These are phyloP conservation scores for Carex arenaria DNA, from an alignment of 202 grass and related monocot species.

Conservation along the genomic window DNA sequence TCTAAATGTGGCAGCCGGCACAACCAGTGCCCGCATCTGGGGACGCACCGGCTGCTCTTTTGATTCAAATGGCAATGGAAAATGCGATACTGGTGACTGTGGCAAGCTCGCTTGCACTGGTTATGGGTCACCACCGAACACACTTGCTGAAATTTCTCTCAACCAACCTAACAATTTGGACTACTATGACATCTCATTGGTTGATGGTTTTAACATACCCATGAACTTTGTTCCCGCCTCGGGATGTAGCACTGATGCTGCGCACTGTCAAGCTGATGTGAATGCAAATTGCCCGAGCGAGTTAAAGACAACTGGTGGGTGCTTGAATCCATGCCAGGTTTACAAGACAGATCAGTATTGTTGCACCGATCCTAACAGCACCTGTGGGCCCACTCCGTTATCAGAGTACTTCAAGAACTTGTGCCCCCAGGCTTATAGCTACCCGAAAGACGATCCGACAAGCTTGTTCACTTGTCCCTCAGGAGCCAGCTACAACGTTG, in stretches of 20 bases:
- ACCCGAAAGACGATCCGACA: conserved; percentile 10
- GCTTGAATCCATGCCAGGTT: conserved; percentile 46
- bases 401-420: conserved; percentile 29
- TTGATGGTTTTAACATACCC: conserved; percentile 47
- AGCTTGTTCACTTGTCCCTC: conserved; percentile 17
- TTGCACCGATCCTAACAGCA: background rate
- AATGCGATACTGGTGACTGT: conserved; percentile 45
- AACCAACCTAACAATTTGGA: background rate
- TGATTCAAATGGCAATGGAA: conserved; percentile 8
- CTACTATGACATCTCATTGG: conserved; percentile 42
- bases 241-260: background rate
- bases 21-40: conserved; percentile 37
- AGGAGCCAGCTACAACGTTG: conserved; percentile 33
- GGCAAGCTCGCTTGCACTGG: conserved; percentile 25
- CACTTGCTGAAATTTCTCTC: conserved; percentile 40
- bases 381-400: background rate
- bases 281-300: background rate
- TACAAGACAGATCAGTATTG: conserved; percentile 40
- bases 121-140: conserved; percentile 34
- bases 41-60: conserved; percentile 43
- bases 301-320: conserved; percentile 25
- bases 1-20: conserved; percentile 1
- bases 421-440: conserved; percentile 37
- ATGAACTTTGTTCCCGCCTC: conserved; percentile 29
- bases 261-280: conserved; percentile 24